Base-by-base conservation (phyloP, 208 protist species). In the Ichthyophonus hoferi region DNA sequence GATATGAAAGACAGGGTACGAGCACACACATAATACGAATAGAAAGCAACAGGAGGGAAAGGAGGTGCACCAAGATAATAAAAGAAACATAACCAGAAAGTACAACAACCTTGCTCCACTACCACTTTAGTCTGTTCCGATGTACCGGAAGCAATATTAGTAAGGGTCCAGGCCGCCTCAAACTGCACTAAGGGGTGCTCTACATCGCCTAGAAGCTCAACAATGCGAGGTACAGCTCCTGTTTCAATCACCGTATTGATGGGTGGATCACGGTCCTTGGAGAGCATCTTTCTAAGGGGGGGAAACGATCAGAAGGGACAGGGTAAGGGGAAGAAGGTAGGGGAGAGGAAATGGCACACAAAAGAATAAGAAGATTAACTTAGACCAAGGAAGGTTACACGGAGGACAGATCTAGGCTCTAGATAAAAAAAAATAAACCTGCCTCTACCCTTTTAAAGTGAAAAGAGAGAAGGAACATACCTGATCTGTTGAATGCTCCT, bases 111-210 rank as follows among this genome's bases (percentile, higher is more conserved):
- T 79, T 90, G 90, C 12, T 97, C 89, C 39, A 99, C 93, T 7
- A 99, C 94, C 41, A 94, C 89, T 40, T 88, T 89, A 3, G 97
- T 98, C 91, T 99, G 97, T 90, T 97, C 93, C 3, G 96, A 95
- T 31, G 96, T 97, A 58, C 98, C 98, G 2, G 97, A 98, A 17
- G 98, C 97, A 87, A 99, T 98, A 94, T 99, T 99, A 1, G 98
- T 99, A 33, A 99, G 94, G 1, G 97, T 97, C 98, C 98, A 99
- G 2, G 97, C 97, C 17, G 97, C 95, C 94, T 99, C 98, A 92
- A 99, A 99, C 95, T 99, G 97, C 1, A 91, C n/a, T 1, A n/a
- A 50, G 42, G 42, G 86, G 7, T 12, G 17, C 33, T 81, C 33
- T 12, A 42, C 24, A 14, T 86, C 34, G 3, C 33, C 33, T 31